These are phyloP conservation scores for Arthromyces matolae DNA, from an alignment of 768 basidiomycete species.

Conservation along the genomic window DNA sequence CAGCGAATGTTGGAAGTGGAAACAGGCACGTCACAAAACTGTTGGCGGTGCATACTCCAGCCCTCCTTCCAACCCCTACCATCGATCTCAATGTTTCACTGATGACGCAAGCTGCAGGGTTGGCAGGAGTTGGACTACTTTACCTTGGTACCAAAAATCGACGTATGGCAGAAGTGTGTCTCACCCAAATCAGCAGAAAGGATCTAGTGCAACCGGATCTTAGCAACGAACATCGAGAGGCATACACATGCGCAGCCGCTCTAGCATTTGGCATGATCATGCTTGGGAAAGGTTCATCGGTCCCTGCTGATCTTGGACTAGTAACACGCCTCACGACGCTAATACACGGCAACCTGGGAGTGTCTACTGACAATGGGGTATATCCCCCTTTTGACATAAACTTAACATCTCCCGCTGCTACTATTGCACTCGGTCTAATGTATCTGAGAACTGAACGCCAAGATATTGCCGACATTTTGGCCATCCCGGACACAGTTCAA, in stretches of 20 bases:
- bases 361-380: conserved; percentile 30
- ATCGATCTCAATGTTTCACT: conserved; percentile 90
- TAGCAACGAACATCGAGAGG: conserved; percentile 86
- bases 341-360: conserved; percentile 67
- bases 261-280: conserved; percentile 96
- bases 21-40: conserved; percentile 89
- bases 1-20: conserved; percentile 81
- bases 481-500: conserved; percentile 76
- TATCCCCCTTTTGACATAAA: conserved; percentile 72
- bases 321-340: conserved; percentile 68
- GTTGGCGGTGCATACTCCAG: conserved; percentile 89
- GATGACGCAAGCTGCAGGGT: conserved; percentile 84
- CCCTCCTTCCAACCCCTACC: conserved; percentile 80
- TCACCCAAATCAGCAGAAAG: conserved; percentile 75
- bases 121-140: conserved; percentile 84
- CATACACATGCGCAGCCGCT: conserved; percentile 86
- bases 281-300: conserved; percentile 79
- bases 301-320: conserved; percentile 72
- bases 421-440: conserved; percentile 89
- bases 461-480: conserved; percentile 84
- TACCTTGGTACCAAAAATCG: conserved; percentile 86
- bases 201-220: conserved; percentile 80
- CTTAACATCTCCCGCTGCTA: conserved; percentile 88
- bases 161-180: conserved; percentile 89
- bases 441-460: conserved; percentile 80